phyloP scores from a whole-genome alignment of 495 filamentous ascomycete species.

The Copromyces sp. region DNA sequence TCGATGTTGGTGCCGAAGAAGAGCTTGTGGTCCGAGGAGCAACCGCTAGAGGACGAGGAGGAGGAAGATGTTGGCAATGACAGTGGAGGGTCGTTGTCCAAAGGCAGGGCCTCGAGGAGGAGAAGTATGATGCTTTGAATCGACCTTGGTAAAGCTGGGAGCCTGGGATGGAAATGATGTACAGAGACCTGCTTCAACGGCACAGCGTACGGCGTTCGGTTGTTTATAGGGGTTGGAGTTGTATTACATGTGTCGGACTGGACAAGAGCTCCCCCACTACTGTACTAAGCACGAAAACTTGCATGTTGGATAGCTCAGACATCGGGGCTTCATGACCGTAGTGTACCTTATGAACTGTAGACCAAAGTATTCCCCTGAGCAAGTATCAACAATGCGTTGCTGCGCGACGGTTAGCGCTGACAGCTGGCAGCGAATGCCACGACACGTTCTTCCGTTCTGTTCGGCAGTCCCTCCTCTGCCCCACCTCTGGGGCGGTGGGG shows the following conservation, averaged over 20 bases:
- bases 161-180: not conserved
- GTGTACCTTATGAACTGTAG: not conserved
- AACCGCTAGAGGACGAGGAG: not conserved
- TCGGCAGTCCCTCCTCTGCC: not conserved
- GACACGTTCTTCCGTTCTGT: not conserved
- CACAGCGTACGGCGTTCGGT: not conserved
- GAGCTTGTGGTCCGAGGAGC: slow-evolving; percentile 5
- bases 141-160: not conserved
- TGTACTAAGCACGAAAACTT: not conserved
- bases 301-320: not conserved
- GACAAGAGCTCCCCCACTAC: not conserved
- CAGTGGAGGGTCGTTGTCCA: not conserved
- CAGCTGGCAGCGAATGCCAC: not conserved
- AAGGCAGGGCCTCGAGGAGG: slow-evolving; percentile 23
- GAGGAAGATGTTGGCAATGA: slow-evolving; percentile 6
- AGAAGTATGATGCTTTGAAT: slow-evolving; percentile 51
- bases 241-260: not conserved
- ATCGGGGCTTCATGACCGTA: not conserved
- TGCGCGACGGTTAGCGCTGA: not conserved
- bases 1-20: slow-evolving; percentile 31
- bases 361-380: not conserved
- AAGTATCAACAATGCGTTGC: not conserved
- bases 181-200: not conserved
- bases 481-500: not conserved
- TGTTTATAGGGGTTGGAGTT: not conserved